Conservation (phyloP, 1,139 yeast genomes). For the Tardiomyces digboiensis region DNA sequence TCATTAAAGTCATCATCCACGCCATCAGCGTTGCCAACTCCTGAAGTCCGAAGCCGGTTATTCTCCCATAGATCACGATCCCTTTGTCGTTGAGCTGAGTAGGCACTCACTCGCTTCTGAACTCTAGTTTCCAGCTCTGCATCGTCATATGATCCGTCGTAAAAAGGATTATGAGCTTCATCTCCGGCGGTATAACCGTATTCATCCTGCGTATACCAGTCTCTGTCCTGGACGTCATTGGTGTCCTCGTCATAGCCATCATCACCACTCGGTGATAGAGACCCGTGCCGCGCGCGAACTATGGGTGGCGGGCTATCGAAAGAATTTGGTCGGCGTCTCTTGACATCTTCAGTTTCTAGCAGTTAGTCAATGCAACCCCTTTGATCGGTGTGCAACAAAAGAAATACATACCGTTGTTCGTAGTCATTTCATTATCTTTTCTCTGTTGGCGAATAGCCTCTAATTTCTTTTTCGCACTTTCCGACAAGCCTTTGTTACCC, state of each 20-base stretch:
- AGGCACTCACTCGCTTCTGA: constrained; percentile 19
- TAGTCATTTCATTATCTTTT: constrained; percentile 1
- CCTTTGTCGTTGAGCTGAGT: constrained; percentile 20
- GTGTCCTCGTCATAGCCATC: constrained; percentile 7
- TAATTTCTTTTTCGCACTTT: constrained; percentile 7
- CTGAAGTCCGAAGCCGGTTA: constrained; percentile 29
- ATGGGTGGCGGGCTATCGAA: neutral
- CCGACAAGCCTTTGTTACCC: constrained; percentile 1
- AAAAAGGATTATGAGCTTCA: constrained; percentile 26
- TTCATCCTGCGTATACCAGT: constrained; percentile 31
- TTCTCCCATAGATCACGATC: constrained; percentile 31
- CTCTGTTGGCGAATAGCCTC: constrained; percentile 8
- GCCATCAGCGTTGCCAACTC: constrained; percentile 21
- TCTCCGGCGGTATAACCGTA: constrained; percentile 27
- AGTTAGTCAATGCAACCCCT: neutral
- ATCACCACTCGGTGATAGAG: constrained; percentile 1
- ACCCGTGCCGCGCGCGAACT: neutral
- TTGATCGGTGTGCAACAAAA: neutral
- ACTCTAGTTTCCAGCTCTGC: constrained; percentile 20
- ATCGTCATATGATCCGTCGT: constrained; percentile 17
- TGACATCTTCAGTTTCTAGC: neutral
- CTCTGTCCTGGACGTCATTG: constrained; percentile 22
- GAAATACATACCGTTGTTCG: neutral
- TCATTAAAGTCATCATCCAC: constrained; percentile 25
- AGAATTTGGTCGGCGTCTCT: neutral